These are phyloP conservation scores for Clavaria fumosa DNA, from an alignment of 768 basidiomycete species.

Conservation along the genomic window DNA sequence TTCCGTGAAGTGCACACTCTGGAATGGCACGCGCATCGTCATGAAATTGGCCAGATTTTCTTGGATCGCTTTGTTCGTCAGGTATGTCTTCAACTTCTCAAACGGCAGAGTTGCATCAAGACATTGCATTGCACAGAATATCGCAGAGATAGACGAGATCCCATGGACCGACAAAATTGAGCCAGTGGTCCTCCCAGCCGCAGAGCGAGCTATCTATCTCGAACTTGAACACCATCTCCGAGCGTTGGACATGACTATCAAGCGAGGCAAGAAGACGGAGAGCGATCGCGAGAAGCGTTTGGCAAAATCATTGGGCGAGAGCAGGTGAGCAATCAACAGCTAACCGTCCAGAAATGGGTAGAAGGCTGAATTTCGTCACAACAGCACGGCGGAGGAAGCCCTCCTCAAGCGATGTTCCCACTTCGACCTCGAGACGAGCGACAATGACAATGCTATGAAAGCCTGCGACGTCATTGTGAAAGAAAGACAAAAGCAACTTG, in stretches of 20 bases:
- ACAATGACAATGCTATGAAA: slow-evolving; percentile 64
- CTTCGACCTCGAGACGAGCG: slow-evolving; percentile 68
- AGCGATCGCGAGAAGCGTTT: slow-evolving; percentile 85
- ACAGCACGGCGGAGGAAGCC: slow-evolving; percentile 79
- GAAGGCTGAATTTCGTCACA: too few relatives aligned
- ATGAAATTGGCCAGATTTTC: slow-evolving; percentile 69
- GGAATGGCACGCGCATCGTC: slow-evolving; percentile 86
- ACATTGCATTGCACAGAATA: slow-evolving; percentile 38
- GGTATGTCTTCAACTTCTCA: slow-evolving; percentile 26
- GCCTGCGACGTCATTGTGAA: slow-evolving; percentile 86
- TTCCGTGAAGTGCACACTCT: slow-evolving; percentile 88
- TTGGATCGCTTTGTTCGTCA: slow-evolving; percentile 73
- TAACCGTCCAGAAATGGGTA: too few relatives aligned
- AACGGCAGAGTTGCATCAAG: slow-evolving; percentile 6
- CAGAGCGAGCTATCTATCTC: slow-evolving; percentile 87
- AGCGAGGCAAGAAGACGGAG: slow-evolving; percentile 46
- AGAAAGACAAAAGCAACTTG: slow-evolving; percentile 65
- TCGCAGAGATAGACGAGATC: slow-evolving; percentile 95
- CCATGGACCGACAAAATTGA: slow-evolving; percentile 53
- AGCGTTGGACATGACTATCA: slow-evolving; percentile 77
- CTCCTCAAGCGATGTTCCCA: slow-evolving; percentile 91
- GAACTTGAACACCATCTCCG: slow-evolving; percentile 89
- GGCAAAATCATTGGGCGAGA: slow-evolving; percentile 74
- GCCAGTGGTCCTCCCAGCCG: slow-evolving; percentile 66
- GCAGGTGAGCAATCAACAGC: slow-evolving; percentile 69